These are phyloP conservation scores for Haematococcus lacustris DNA, from an alignment of 139 green algal species.

Conservation along the genomic window DNA sequence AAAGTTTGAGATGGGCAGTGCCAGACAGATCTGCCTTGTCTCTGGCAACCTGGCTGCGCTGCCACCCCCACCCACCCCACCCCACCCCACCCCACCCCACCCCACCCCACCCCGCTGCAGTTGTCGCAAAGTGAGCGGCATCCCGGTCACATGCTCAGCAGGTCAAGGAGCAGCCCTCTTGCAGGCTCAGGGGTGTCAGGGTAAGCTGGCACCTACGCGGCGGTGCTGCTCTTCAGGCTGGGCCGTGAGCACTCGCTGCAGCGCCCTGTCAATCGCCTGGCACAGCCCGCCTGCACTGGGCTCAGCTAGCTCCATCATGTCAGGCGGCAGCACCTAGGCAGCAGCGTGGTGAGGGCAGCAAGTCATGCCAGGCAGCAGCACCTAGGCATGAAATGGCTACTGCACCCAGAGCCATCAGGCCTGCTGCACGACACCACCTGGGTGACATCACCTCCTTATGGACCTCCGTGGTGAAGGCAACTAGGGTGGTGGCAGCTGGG, in stretches of 20 bases:
- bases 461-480: neutral
- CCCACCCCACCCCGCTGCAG: neutral
- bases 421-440: neutral
- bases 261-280: conserved; percentile 33
- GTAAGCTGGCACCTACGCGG: conserved; percentile 22
- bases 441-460: neutral
- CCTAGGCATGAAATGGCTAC: neutral
- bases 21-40: no score
- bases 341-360: neutral
- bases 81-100: neutral
- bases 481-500: neutral
- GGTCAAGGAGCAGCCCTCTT: neutral
- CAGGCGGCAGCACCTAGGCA: conserved; percentile 71
- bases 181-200: neutral
- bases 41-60: neutral
- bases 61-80: neutral
- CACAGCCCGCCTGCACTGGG: conserved; percentile 56
- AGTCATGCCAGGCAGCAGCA: no score
- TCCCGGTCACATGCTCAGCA: neutral
- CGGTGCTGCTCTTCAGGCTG: conserved; percentile 45
- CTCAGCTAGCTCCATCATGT: conserved; percentile 83
- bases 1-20: no score
- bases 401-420: neutral
- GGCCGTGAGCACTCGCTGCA: conserved; percentile 18
- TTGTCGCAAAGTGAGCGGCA: neutral